Evolutionary conservation across 2,329 filamentous ascomycete genomes (phyloP), one percentile per base, ranked within the genome.

Genomic region (Lasiodiplodia sp.): DNA sequence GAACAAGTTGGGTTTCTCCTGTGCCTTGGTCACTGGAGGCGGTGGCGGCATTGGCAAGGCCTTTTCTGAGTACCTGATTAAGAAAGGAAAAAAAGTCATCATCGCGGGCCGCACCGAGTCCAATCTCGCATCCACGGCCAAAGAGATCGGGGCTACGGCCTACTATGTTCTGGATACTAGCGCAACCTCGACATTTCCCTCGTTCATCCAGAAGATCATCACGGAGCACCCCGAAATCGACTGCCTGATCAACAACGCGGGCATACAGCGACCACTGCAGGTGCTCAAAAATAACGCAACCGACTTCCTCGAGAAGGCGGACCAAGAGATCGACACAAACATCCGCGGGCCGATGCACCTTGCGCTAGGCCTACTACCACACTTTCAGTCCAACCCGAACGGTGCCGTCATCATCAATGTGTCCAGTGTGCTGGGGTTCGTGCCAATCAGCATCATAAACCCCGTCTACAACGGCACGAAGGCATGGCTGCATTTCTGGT

Each of bases 401-500:
- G 79, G 71, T 12, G 80, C 82, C 0, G 69, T 84, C 0, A 82
- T 88, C 60, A 81, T 88, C 73, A 88, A 88, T 70, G 82, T 88
- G 1, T 85, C 83, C 0, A 86, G 82, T 7, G 79, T 86, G 0
- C 79, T 89, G 0, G 87, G 83, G 3, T 88, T 83, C 69, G 76
- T 85, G 0, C 86, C 87, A 0, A 82, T 84, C 68, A 82, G 78
- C 2, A 77, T 87, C 68, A 82, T 87, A 70, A 89, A 87, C 71
- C 86, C 86, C 0, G 83, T 88, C 0, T 89, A 89, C 75, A 87
- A 87, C 72, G 86, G 83, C 2, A 88, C 85, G 2, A 89, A 89
- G 72, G 84, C 86, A 0, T 89, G 83, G 84, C 47, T 87, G 49
- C 86, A 88, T 72, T 88, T 84, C 74, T 88, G 83, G 81, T 84